Base-by-base conservation (phyloP, 2,329 filamentous ascomycete species). In the Colletotrichum aenigma region DNA sequence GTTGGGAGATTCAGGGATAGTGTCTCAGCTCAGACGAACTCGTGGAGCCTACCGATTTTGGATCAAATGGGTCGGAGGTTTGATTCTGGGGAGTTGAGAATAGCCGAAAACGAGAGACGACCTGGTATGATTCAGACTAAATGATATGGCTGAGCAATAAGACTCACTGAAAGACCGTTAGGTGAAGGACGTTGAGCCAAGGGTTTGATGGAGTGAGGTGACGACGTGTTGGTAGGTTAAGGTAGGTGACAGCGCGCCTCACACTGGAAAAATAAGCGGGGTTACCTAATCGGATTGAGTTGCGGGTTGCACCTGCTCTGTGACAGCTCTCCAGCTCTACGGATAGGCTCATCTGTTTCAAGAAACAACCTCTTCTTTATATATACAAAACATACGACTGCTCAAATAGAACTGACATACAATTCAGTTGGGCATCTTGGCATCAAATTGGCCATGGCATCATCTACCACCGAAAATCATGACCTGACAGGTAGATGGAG, bases 181-280 rank as follows among this genome's bases (percentile, higher is more conserved):
- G 12, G 12, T 0, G n/a, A 21, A 21, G 21, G 30, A 64, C 16
- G 13, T 43, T 34, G 16, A 64, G 9, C 32, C 21, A 15, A 64
- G n/a, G 24, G 52, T 26, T 52, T 30, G 34, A 71, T 16, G 55
- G 38, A 18, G 24, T 36, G 36, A 66, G 60, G 26, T 18, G 48
- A 60, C 12, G 61, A 75, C 72, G 72, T 68, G 72, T 75, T 62
- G 28, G 38, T 32, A 61, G 61, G 58, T 43, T 34, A 60, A 60
- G 56, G 0, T 15, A 52, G 64, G n/a, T n/a, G n/a, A 8, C 24
- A 60, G 55, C 72, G 72, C 68, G 72, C 32, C 21, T 52, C 26
- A 34, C n/a, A 43, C 26, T 7, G 10, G 6, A 24, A 38, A 32
- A 66, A 48, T 38, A 55, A 75, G 72, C 36, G 72, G 72, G 72